Evolutionary conservation across 495 filamentous ascomycete genomes (phyloP).

Genomic region (Cladorrhinum samala): DNA sequence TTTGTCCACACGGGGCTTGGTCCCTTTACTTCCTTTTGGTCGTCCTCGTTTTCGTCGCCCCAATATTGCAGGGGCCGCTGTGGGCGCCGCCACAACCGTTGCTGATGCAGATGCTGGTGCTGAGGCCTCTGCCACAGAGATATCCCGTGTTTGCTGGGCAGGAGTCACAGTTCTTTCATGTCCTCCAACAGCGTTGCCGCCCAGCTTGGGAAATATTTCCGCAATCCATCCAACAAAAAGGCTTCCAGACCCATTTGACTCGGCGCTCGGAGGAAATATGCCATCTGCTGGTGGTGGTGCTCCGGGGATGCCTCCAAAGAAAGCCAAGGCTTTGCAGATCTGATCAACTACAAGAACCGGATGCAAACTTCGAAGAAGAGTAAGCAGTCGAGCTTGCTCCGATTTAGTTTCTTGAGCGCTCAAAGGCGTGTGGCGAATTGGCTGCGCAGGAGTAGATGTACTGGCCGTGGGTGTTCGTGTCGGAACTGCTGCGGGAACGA

Average conservation of each 20-base stretch:
- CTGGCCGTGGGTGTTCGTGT: neutral
- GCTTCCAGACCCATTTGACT: conserved; percentile 47
- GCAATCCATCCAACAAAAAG: conserved; percentile 53
- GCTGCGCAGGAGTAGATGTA: neutral
- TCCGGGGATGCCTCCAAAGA: conserved; percentile 52
- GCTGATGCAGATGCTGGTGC: too few species aligned
- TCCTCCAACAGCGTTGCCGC: conserved; percentile 15
- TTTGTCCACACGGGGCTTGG: conserved; percentile 44
- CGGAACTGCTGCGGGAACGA: conserved; percentile 14
- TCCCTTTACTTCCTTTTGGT: conserved; percentile 48
- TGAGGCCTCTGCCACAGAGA: conserved; percentile 12
- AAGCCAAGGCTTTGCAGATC: conserved; percentile 51
- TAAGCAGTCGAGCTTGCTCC: conserved; percentile 50
- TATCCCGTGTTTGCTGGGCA: conserved; percentile 13
- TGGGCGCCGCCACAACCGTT: too few species aligned
- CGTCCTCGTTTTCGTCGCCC: conserved; percentile 41
- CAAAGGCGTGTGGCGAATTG: conserved; percentile 26
- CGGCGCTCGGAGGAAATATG: conserved; percentile 47
- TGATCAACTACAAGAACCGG: conserved; percentile 50
- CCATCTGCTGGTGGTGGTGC: conserved; percentile 47
- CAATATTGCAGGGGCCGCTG: too few species aligned
- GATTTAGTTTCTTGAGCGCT: conserved; percentile 44
- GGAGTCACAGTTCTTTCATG: conserved; percentile 19
- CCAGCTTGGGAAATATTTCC: conserved; percentile 50
- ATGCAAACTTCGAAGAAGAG: conserved; percentile 45